Conservation (phyloP, 495 filamentous ascomycete species). For the Penicillium pulvis region DNA sequence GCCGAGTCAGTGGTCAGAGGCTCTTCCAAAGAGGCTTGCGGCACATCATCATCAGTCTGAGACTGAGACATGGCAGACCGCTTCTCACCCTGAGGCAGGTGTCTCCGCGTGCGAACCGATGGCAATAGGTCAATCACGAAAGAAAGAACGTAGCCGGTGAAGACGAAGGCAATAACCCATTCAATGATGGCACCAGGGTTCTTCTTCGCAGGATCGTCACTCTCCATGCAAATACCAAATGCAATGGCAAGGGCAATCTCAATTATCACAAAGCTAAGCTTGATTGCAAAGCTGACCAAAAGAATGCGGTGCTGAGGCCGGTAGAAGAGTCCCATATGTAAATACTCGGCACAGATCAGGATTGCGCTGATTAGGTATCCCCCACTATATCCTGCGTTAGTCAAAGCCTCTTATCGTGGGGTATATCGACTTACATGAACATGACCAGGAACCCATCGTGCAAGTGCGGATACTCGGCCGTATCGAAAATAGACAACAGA, state of each 20-base stretch:
- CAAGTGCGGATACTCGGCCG: conserved; percentile 57
- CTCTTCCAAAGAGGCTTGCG: conserved; percentile 33
- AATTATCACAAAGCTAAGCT: conserved; percentile 76
- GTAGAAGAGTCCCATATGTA: conserved; percentile 76
- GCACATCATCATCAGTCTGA: conserved; percentile 12
- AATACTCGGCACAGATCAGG: conserved; percentile 86
- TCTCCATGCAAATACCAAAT: conserved; percentile 47
- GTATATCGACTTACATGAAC: conserved; percentile 65
- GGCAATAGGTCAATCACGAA: conserved; percentile 89
- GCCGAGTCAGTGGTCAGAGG: conserved; percentile 43
- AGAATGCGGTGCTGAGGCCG: conserved; percentile 68
- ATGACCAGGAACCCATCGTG: conserved; percentile 80
- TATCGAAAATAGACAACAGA: conserved; percentile 83
- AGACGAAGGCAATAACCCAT: conserved; percentile 88
- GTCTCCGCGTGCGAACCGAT: conserved; percentile 64
- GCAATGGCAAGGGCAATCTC: conserved; percentile 75
- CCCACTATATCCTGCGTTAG: conserved; percentile 25
- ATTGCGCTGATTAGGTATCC: conserved; percentile 75
- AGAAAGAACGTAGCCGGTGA: conserved; percentile 85
- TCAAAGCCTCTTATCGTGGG: not conserved
- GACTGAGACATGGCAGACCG: conserved; percentile 23
- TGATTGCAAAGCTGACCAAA: conserved; percentile 77
- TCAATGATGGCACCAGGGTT: conserved; percentile 65
- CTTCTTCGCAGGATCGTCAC: conserved; percentile 40
- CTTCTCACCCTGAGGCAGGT: conserved; percentile 50